Conservation (phyloP, 176 grass and related monocot species). For the Poa pratensis region DNA sequence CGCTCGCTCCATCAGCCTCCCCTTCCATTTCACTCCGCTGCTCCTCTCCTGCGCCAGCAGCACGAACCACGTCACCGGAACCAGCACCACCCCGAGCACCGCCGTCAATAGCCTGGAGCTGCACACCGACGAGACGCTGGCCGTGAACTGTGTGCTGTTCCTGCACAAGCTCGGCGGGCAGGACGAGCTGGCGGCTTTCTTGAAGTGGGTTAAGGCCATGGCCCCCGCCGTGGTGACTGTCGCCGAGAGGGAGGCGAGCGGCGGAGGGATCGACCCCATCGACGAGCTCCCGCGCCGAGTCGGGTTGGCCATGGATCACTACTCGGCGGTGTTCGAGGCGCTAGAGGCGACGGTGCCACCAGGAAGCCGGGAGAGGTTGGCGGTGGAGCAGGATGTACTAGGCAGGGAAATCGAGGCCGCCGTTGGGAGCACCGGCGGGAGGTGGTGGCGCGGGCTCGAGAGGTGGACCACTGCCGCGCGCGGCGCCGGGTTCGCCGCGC, state of each 20-base stretch:
- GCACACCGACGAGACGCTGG: constrained; percentile 67
- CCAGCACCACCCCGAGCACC: constrained; percentile 7
- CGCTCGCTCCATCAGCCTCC: constrained; percentile 78
- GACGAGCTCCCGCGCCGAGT: constrained; percentile 47
- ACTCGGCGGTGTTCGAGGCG: constrained; percentile 84
- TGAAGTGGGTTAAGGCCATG: constrained; percentile 67
- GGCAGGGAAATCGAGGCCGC: constrained; percentile 79
- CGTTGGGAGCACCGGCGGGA: constrained; percentile 38
- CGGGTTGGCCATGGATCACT: constrained; percentile 68
- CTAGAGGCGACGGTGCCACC: constrained; percentile 91
- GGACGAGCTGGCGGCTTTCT: constrained; percentile 57
- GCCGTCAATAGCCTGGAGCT: constrained; percentile 32
- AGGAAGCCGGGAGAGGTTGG: constrained; percentile 70
- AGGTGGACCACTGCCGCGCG: constrained; percentile 66
- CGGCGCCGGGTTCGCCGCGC: constrained; percentile 57
- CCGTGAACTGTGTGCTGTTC: constrained; percentile 85
- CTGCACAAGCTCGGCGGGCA: constrained; percentile 69
- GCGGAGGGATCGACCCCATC: constrained; percentile 38
- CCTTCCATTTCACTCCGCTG: constrained; percentile 87
- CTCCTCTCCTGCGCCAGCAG: constrained; percentile 51
- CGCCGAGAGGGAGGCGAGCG: constrained; percentile 69
- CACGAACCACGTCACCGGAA: constrained; percentile 26
- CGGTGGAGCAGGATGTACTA: constrained; percentile 85
- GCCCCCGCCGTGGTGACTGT: constrained; percentile 76
- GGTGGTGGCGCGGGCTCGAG: constrained; percentile 66